Evolutionary conservation across 495 filamentous ascomycete species (phyloP).

Genomic region (Trichoderma virens): DNA sequence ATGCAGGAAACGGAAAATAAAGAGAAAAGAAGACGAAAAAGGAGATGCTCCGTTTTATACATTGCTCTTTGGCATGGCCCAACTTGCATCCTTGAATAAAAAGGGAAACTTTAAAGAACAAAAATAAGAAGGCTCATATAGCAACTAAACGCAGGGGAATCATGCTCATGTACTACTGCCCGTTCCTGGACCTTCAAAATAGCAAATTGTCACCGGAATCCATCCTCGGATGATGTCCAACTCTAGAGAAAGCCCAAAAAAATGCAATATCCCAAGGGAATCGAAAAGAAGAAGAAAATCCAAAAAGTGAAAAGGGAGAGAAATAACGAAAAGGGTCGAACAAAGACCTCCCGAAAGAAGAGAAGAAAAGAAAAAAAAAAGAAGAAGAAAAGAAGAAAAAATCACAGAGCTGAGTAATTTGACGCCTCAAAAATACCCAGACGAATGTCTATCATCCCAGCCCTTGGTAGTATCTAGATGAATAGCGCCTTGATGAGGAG

Average conservation of each 20-base stretch:
- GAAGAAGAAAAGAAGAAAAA: constrained; percentile 18
- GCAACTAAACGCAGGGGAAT: constrained; percentile 1
- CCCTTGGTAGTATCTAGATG: background rate
- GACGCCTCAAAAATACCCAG: background rate
- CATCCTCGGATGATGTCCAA: background rate
- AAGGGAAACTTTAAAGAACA: background rate
- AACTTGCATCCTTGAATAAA: background rate
- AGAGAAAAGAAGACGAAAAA: background rate
- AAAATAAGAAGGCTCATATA: background rate
- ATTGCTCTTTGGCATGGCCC: background rate
- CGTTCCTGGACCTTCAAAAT: background rate
- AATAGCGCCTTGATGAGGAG: constrained; percentile 27
- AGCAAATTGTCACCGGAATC: background rate
- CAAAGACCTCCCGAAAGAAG: constrained; percentile 7
- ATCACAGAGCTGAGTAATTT: background rate
- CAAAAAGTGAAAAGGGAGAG: constrained; percentile 13
- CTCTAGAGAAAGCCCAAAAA: background rate
- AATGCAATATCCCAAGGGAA: background rate
- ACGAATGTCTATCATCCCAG: constrained; percentile 1
- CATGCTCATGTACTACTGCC: background rate
- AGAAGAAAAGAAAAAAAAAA: constrained; percentile 12
- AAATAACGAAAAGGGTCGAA: too few species aligned
- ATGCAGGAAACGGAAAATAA: too few species aligned
- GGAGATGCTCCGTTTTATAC: background rate
- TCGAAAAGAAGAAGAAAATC: constrained; percentile 8